Conservation (phyloP, 495 filamentous ascomycete genomes). For the Lophiotrema nucula region DNA sequence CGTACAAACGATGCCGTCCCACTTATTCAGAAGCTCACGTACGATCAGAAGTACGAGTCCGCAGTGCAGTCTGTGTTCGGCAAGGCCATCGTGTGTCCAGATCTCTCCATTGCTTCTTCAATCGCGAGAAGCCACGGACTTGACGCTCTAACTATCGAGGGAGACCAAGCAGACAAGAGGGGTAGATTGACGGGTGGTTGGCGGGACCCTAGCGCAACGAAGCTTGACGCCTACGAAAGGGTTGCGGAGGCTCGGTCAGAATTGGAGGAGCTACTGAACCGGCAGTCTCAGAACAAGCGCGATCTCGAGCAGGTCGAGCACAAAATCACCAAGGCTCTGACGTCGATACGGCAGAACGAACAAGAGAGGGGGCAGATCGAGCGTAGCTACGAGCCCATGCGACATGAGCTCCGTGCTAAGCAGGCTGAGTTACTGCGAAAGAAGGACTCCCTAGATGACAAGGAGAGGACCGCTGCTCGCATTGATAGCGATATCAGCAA, state of each 20-base stretch:
- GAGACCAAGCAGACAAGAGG: constrained; percentile 89
- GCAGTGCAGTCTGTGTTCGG: constrained; percentile 94
- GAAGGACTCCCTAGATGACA: constrained; percentile 71
- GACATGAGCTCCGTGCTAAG: constrained; percentile 69
- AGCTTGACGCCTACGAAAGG: constrained; percentile 78
- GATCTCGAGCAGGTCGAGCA: constrained; percentile 78
- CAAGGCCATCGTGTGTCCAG: constrained; percentile 91
- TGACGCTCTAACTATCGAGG: constrained; percentile 89
- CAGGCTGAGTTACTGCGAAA: constrained; percentile 68
- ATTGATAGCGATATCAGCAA: constrained; percentile 74
- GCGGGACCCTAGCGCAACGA: constrained; percentile 76
- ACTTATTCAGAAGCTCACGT: constrained; percentile 82
- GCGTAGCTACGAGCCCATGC: constrained; percentile 75
- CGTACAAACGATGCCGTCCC: constrained; percentile 82
- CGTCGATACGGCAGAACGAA: constrained; percentile 79
- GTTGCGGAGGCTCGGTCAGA: constrained; percentile 71
- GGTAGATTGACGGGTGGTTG: constrained; percentile 94
- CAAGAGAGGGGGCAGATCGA: constrained; percentile 76
- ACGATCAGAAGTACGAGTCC: constrained; percentile 70
- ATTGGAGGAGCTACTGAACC: constrained; percentile 63
- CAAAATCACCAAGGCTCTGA: constrained; percentile 75
- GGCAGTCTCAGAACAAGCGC: constrained; percentile 57
- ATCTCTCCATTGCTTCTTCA: constrained; percentile 76
- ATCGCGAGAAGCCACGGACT: constrained; percentile 89
- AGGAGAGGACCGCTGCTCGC: constrained; percentile 64